phyloP scores from a whole-genome alignment of 768 basidiomycete genomes.

The Trametes villosa region DNA sequence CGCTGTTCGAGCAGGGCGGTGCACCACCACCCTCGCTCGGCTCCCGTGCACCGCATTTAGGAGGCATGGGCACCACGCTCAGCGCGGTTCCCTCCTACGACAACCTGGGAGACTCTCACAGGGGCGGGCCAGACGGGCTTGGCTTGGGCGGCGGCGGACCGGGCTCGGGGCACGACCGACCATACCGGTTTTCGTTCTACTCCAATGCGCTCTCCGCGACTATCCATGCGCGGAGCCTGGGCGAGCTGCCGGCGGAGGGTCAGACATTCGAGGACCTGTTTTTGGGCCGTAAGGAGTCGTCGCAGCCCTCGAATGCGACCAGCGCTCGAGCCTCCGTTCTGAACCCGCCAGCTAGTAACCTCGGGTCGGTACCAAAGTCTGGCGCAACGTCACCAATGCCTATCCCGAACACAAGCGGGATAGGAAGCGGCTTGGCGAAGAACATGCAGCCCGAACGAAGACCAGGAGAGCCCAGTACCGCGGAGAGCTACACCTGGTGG shows the following conservation, averaged over 20 bases:
- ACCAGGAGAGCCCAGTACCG: conserved; percentile 34
- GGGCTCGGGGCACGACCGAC: conserved; percentile 67
- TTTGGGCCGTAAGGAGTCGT: conserved; percentile 45
- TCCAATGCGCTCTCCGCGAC: conserved; percentile 91
- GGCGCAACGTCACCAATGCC: conserved; percentile 21
- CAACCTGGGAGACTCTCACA: conserved; percentile 34
- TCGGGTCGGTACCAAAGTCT: conserved; percentile 20
- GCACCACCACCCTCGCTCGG: conserved; percentile 50
- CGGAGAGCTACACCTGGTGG: conserved; percentile 95
- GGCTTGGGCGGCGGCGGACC: conserved; percentile 19
- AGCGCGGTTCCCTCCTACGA: conserved; percentile 48
- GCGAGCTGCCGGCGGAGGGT: conserved; percentile 92
- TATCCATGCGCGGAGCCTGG: conserved; percentile 91
- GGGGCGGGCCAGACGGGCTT: conserved; percentile 8
- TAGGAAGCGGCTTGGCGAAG: conserved; percentile 21
- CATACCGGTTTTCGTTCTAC: conserved; percentile 98
- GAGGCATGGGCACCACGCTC: conserved; percentile 32
- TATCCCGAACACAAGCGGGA: not conserved
- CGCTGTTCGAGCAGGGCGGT: conserved; percentile 72
- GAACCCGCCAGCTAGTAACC: not conserved
- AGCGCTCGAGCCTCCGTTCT: conserved; percentile 3
- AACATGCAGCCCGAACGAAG: conserved; percentile 21
- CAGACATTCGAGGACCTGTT: conserved; percentile 95
- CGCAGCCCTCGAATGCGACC: conserved; percentile 1
- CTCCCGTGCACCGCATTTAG: conserved; percentile 35